These are phyloP conservation scores for Cardamine occulta DNA, from an alignment of 345 rosid species.

Conservation along the genomic window DNA sequence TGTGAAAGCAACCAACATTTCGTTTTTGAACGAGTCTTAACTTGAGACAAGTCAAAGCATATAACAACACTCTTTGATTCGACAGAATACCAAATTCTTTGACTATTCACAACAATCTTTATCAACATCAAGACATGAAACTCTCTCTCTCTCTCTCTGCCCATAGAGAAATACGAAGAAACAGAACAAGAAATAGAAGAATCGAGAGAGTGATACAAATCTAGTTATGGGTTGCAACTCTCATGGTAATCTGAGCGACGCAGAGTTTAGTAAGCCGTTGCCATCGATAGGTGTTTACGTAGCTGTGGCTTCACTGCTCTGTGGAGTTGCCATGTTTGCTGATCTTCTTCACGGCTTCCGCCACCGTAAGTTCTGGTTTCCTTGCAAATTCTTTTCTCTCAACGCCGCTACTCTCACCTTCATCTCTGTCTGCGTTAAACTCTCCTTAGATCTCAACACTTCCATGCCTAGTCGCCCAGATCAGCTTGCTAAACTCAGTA, in stretches of 20 bases:
- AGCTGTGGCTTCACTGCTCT: constrained; percentile 72
- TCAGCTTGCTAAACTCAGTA: constrained; percentile 90
- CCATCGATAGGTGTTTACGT: constrained; percentile 88
- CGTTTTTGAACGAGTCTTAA: constrained; percentile 12
- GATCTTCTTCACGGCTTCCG: constrained; percentile 66
- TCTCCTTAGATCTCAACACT: constrained; percentile 86
- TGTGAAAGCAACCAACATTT: neutral
- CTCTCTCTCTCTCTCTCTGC: neutral
- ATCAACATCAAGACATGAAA: neutral
- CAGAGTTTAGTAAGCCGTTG: constrained; percentile 64
- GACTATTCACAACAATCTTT: neutral
- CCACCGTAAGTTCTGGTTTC: constrained; percentile 71
- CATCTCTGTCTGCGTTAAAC: constrained; percentile 66
- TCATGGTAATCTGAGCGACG: constrained; percentile 64
- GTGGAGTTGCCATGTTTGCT: constrained; percentile 68
- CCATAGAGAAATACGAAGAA: constrained; percentile 3
- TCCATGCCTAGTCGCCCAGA: constrained; percentile 81
- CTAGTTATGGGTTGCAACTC: constrained; percentile 58
- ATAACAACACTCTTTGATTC: neutral
- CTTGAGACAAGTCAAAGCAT: constrained; percentile 27
- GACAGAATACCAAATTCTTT: neutral
- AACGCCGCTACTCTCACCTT: constrained; percentile 79
- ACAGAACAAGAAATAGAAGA: neutral
- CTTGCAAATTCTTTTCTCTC: constrained; percentile 65
- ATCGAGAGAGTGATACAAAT: constrained; percentile 10